These are phyloP conservation scores for Hypoxylon sp. DNA, from an alignment of 2,329 filamentous ascomycete species.

Conservation along the genomic window DNA sequence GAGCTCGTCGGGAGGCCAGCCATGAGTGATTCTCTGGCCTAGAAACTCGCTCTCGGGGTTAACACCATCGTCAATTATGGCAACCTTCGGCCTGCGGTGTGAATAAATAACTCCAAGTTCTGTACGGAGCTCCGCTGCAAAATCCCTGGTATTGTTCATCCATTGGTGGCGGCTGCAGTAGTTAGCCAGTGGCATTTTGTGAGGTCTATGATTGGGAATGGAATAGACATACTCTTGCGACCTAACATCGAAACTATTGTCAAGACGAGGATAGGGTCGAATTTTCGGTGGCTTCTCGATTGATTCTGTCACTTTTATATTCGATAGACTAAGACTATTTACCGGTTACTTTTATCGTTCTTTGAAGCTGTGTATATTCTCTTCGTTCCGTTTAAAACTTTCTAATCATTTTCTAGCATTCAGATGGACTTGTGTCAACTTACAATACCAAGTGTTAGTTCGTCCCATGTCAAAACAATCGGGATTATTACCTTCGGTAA, in stretches of 20 bases:
- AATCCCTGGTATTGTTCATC: conserved; percentile 36
- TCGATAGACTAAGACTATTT: conserved; percentile 7
- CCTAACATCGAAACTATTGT: conserved; percentile 28
- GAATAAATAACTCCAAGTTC: conserved; percentile 27
- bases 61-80: conserved; percentile 33
- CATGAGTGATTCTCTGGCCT: conserved; percentile 21
- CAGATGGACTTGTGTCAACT: conserved; percentile 29
- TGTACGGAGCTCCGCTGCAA: conserved; percentile 28
- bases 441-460: not conserved
- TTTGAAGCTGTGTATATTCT: conserved; percentile 25
- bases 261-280: conserved; percentile 14
- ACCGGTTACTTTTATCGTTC: conserved; percentile 16
- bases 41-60: conserved; percentile 28
- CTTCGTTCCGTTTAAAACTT: conserved; percentile 31
- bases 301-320: conserved; percentile 26
- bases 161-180: conserved; percentile 23
- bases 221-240: conserved; percentile 24
- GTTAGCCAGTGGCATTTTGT: not conserved
- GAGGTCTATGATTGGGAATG: not conserved
- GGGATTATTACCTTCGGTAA: conserved; percentile 21
- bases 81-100: conserved; percentile 28
- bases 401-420: conserved; percentile 28
- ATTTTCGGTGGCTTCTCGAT: conserved; percentile 29
- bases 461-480: not conserved
- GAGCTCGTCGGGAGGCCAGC: conserved; percentile 30